Conservation (phyloP, 371 early-diverging fungal genomes). For the Hamiltosporidium tvaerminnensis region DNA sequence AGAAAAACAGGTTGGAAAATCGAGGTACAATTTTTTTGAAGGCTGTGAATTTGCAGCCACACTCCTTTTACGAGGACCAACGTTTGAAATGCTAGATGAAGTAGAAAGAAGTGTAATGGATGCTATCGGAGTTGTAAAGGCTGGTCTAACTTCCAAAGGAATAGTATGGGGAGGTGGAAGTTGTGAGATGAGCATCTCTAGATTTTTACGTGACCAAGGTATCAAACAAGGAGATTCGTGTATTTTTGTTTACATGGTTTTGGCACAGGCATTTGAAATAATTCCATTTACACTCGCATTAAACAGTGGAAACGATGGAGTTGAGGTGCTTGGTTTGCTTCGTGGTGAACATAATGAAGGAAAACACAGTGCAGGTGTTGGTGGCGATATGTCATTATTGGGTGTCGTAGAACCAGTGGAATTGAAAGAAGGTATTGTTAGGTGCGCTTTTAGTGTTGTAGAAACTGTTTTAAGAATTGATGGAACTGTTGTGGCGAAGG, state of each 20-base stretch:
- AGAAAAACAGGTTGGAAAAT: constrained; percentile 87
- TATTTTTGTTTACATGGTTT: constrained; percentile 41
- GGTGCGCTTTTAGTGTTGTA: constrained; percentile 40
- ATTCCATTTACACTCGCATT: constrained; percentile 48
- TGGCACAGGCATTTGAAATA: constrained; percentile 51
- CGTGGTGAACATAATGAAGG: constrained; percentile 19
- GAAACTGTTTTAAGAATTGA: background rate
- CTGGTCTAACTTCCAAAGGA: constrained; percentile 73
- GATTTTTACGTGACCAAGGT: background rate
- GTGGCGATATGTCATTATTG: constrained; percentile 27
- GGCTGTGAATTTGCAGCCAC: constrained; percentile 84
- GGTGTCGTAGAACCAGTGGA: constrained; percentile 49
- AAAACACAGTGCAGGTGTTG: constrained; percentile 23
- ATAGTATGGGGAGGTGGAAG: constrained; percentile 95
- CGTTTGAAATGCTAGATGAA: constrained; percentile 96
- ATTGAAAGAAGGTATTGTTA: constrained; percentile 49
- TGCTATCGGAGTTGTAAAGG: constrained; percentile 91
- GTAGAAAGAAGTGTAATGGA: constrained; percentile 94
- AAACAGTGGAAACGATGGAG: constrained; percentile 50
- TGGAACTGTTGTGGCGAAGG: background rate
- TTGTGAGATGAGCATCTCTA: constrained; percentile 55
- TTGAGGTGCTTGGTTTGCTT: constrained; percentile 26
- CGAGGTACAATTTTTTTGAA: constrained; percentile 85
- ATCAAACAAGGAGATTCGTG: background rate
- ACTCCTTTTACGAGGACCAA: constrained; percentile 86